Percentiles rank a stretch among this genome's conserved stretches.
These are phyloP conservation scores for Blastocystis sp. DNA, from an alignment of 352 stramenopile genomes.

Conservation along the genomic window DNA sequence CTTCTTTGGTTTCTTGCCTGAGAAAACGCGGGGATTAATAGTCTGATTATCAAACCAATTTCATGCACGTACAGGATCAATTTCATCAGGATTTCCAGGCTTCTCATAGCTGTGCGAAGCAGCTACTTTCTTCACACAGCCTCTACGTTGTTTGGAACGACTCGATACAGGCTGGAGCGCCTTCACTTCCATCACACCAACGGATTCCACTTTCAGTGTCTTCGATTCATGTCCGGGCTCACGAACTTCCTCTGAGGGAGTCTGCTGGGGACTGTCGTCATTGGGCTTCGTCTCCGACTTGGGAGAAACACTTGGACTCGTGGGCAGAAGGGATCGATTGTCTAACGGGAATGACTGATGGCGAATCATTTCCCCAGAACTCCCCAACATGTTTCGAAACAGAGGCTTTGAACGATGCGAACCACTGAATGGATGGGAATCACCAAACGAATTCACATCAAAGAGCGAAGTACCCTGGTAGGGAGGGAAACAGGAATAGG, in stretches of 20 bases:
- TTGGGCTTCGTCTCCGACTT: neutral
- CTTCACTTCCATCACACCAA: neutral
- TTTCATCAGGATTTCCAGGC: conserved; percentile 51
- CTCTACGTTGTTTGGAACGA: neutral
- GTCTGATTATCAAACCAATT: neutral
- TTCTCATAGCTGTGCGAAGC: neutral
- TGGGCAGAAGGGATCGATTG: neutral
- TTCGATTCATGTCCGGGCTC: neutral
- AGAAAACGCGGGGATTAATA: conserved; percentile 55
- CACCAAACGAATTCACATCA: neutral
- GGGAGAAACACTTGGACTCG: neutral
- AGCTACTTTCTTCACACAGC: neutral
- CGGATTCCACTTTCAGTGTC: neutral
- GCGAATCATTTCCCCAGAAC: neutral
- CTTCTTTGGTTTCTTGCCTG: conserved; percentile 53
- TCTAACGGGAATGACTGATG: neutral
- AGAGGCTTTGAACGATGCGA: neutral
- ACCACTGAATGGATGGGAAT: neutral
- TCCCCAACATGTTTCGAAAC: neutral
- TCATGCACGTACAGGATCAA: neutral
- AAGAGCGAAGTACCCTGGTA: neutral
- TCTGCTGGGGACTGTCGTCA: neutral
- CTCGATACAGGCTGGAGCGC: neutral
- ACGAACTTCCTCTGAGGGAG: neutral
- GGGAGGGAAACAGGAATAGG: neutral